phyloP scores from a whole-genome alignment of 148 eudicot species.

The Amaranthus cruentus region DNA sequence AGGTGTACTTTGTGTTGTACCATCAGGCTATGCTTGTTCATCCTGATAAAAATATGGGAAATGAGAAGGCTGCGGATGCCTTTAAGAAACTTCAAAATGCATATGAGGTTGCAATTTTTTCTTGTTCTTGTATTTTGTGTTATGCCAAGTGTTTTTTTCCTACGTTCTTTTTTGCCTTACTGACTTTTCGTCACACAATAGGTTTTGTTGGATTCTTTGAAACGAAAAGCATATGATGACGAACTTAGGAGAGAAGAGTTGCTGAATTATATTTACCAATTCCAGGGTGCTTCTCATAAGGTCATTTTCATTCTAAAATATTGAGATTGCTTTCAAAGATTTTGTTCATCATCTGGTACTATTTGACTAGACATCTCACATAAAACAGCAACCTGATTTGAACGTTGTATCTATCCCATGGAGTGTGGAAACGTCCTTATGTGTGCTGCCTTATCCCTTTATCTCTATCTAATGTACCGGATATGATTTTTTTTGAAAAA shows the following conservation, averaged over 20 bases:
- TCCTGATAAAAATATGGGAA: slow-evolving; percentile 99
- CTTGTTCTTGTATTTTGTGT: neutral
- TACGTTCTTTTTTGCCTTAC: neutral
- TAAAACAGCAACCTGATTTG: neutral
- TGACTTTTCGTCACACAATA: slow-evolving; percentile 18
- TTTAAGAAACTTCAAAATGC: slow-evolving; percentile 99
- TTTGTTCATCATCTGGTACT: neutral
- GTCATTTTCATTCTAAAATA: slow-evolving; percentile 25
- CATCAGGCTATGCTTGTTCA: slow-evolving; percentile 97
- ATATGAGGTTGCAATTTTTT: slow-evolving; percentile 58
- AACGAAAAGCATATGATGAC: slow-evolving; percentile 85
- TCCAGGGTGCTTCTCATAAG: slow-evolving; percentile 68
- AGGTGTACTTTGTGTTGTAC: slow-evolving; percentile 13
- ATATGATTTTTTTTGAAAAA: neutral
- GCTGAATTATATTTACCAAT: slow-evolving; percentile 65
- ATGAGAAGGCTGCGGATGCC: slow-evolving; percentile 98
- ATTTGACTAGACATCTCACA: neutral
- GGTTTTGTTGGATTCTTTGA: slow-evolving; percentile 77
- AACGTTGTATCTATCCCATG: neutral
- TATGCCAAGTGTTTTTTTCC: neutral
- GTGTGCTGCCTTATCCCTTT: neutral
- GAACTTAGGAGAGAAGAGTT: slow-evolving; percentile 89
- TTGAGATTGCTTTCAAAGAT: neutral
- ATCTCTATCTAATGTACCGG: neutral
- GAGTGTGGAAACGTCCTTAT: neutral